phyloP scores from a whole-genome alignment of 2,329 filamentous ascomycete genomes.

The Aspergillus ochraceus region DNA sequence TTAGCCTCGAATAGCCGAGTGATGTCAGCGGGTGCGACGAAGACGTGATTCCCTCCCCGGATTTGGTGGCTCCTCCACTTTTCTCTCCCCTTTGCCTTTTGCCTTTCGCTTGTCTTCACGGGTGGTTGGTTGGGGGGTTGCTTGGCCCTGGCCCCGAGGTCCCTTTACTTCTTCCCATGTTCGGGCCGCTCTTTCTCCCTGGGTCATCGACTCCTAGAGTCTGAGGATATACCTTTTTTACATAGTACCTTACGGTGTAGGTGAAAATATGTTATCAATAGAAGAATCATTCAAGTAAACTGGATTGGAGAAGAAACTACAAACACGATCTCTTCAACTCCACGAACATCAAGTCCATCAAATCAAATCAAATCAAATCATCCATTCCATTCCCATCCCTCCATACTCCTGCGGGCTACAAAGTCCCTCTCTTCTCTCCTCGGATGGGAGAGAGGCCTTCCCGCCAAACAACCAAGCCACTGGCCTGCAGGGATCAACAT shows the following conservation, averaged over 20 bases:
- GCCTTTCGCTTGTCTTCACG: no score
- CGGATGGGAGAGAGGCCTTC: neutral
- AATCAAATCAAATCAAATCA: neutral
- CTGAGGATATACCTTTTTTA: no score
- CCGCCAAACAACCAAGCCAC: neutral
- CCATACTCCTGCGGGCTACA: neutral
- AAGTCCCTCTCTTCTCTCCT: neutral
- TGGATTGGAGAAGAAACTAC: neutral
- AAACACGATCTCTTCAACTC: neutral
- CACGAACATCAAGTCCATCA: no score
- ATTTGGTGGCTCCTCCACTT: neutral
- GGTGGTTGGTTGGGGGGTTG: no score
- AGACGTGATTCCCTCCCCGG: neutral
- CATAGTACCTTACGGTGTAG: no score
- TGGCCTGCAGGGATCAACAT: neutral
- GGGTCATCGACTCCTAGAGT: no score
- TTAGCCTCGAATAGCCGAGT: neutral
- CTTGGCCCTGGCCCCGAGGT: neutral
- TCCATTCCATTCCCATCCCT: neutral
- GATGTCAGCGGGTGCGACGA: neutral
- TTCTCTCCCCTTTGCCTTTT: neutral
- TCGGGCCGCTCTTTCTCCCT: no score
- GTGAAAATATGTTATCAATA: no score
- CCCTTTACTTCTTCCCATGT: no score
- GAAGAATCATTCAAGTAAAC: neutral